Evolutionary conservation across 768 basidiomycete genomes (phyloP).

Genomic region (Trametes elegans): DNA sequence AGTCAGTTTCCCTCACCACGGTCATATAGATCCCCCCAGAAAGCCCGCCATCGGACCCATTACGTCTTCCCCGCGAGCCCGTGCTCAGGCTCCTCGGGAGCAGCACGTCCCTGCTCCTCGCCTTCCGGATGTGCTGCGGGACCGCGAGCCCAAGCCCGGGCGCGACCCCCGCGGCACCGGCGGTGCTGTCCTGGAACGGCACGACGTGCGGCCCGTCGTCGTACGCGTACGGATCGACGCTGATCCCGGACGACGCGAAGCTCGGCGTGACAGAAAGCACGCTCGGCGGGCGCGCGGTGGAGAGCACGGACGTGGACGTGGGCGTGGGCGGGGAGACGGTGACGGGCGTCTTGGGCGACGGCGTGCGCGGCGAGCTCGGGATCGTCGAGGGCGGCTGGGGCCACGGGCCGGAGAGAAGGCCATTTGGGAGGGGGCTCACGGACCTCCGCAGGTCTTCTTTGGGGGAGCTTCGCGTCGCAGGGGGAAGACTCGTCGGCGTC

Average conservation of each 20-base stretch:
- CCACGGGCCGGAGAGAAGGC: slow-evolving; percentile 27
- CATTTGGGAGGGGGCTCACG: slow-evolving; percentile 13
- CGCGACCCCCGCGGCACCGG: slow-evolving; percentile 2
- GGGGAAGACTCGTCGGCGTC: not conserved
- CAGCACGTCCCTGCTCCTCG: slow-evolving; percentile 24
- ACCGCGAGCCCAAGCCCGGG: slow-evolving; percentile 14
- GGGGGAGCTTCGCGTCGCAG: not conserved
- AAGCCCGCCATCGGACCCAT: slow-evolving; percentile 12
- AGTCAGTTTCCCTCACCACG: slow-evolving; percentile 29
- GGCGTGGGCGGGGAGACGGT: slow-evolving; percentile 16
- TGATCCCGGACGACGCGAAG: slow-evolving; percentile 25
- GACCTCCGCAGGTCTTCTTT: not conserved
- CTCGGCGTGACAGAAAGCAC: slow-evolving; percentile 21
- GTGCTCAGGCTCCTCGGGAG: slow-evolving; percentile 12
- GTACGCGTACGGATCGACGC: slow-evolving; percentile 15
- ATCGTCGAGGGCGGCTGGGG: slow-evolving; percentile 27
- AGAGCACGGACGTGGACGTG: not conserved
- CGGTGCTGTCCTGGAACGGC: slow-evolving; percentile 26
- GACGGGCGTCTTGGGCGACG: slow-evolving; percentile 17
- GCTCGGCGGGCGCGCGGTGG: slow-evolving; percentile 17
- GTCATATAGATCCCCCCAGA: slow-evolving; percentile 29
- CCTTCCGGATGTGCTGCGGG: slow-evolving; percentile 17
- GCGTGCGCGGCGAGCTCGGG: slow-evolving; percentile 22
- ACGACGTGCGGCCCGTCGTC: slow-evolving; percentile 21
- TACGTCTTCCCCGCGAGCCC: slow-evolving; percentile 12